phyloP scores from a whole-genome alignment of 2,329 filamentous ascomycete species.

The Colletotrichum sp. region DNA sequence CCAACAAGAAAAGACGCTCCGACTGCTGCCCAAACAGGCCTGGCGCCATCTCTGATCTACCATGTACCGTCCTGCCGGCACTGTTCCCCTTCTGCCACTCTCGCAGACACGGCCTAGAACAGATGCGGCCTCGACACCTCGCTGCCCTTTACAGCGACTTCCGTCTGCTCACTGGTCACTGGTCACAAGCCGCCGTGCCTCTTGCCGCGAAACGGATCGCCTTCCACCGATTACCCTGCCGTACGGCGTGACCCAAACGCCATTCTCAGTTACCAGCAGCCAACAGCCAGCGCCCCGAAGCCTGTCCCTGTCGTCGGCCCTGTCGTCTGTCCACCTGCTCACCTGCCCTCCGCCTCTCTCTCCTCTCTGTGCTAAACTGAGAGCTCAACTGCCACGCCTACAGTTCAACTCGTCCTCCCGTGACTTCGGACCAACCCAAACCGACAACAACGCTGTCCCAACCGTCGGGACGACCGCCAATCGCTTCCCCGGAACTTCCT shows the following conservation, averaged over 20 bases:
- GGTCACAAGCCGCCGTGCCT: conserved; percentile 14
- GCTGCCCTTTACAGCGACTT: conserved; percentile 13
- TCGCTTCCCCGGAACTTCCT: conserved; percentile 4
- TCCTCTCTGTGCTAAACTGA: not conserved
- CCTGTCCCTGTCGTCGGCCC: conserved; percentile 1
- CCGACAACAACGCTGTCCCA: not conserved
- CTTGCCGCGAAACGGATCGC: conserved; percentile 19
- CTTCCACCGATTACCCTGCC: not conserved
- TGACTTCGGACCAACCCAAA: conserved; percentile 15
- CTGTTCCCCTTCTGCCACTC: conserved; percentile 14
- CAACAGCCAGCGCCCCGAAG: not conserved
- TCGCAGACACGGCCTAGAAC: conserved; percentile 14
- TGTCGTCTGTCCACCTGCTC: conserved; percentile 4
- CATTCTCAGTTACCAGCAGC: not conserved
- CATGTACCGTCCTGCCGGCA: conserved; percentile 16
- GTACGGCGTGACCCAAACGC: not conserved
- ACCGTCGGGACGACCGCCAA: conserved; percentile 19
- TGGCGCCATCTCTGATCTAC: conserved; percentile 3
- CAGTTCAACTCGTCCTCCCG: not conserved
- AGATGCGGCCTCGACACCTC: conserved; percentile 4
- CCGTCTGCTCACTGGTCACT: not conserved
- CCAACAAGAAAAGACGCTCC: not conserved
- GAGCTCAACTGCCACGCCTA: not conserved
- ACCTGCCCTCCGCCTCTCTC: not conserved
- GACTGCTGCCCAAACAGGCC: not conserved